Conservation (phyloP, 1,139 yeast genomes). For the Blastobotrys raffinosifermentans region DNA sequence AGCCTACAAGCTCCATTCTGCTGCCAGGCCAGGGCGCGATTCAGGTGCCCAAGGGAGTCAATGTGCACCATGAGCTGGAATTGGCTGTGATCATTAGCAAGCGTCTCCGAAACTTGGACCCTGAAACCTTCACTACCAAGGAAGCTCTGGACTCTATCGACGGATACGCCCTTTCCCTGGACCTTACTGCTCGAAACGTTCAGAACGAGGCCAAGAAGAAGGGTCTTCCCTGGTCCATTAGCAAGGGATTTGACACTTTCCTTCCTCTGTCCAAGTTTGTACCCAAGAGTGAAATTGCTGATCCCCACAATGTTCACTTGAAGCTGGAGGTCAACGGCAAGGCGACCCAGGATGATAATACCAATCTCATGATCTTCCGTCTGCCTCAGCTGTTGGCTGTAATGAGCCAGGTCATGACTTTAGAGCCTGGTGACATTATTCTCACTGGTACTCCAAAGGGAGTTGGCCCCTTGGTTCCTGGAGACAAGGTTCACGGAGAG, state of each 20-base stretch:
- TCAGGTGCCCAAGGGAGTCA: conserved; percentile 71
- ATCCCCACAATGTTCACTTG: conserved; percentile 68
- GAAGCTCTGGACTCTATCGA: conserved; percentile 75
- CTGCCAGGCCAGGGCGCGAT: conserved; percentile 68
- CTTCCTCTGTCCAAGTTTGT: conserved; percentile 73
- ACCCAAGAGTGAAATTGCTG: conserved; percentile 58
- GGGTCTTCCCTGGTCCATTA: conserved; percentile 95
- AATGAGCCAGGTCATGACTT: conserved; percentile 83
- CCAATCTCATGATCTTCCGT: conserved; percentile 85
- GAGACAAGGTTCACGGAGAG: conserved; percentile 67
- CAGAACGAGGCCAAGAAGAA: conserved; percentile 92
- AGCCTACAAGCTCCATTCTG: conserved; percentile 51
- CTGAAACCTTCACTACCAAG: conserved; percentile 47
- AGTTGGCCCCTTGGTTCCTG: conserved; percentile 77
- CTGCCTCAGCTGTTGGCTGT: conserved; percentile 73
- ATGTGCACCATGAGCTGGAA: conserved; percentile 90
- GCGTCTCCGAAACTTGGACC: conserved; percentile 55
- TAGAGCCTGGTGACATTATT: conserved; percentile 84
- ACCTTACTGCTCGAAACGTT: conserved; percentile 91
- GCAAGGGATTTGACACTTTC: conserved; percentile 95
- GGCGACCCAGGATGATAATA: conserved; percentile 64
- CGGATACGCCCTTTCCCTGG: conserved; percentile 84
- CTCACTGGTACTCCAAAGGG: conserved; percentile 98
- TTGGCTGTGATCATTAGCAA: conserved; percentile 71
- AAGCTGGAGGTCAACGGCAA: conserved; percentile 65